These are phyloP conservation scores for Scheffersomyces stambukii DNA, from an alignment of 1,139 yeast species.

Conservation along the genomic window DNA sequence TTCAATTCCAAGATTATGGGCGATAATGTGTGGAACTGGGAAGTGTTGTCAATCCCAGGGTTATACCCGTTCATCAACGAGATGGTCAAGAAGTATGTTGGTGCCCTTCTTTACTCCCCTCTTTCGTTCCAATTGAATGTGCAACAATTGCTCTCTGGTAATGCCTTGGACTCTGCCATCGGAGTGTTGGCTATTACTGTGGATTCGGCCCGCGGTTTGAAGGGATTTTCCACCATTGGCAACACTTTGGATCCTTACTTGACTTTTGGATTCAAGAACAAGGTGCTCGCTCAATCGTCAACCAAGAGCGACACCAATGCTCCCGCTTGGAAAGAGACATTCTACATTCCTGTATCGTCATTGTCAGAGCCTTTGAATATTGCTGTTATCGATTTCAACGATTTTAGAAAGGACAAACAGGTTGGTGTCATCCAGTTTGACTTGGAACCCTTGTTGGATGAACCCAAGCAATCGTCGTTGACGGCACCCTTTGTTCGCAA, in stretches of 20 bases:
- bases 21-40: constrained; percentile 81
- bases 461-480: constrained; percentile 49
- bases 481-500: constrained; percentile 65
- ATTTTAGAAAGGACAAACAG: constrained; percentile 70
- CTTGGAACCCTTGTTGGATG: constrained; percentile 59
- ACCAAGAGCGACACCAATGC: constrained; percentile 58
- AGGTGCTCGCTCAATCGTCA: constrained; percentile 62
- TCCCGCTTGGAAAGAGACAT: constrained; percentile 84
- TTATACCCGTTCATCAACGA: constrained; percentile 74
- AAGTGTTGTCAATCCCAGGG: constrained; percentile 83
- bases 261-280: constrained; percentile 57
- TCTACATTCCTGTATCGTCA: constrained; percentile 65
- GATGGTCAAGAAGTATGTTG: constrained; percentile 79
- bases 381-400: constrained; percentile 69
- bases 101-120: constrained; percentile 84
- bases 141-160: constrained; percentile 86
- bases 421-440: constrained; percentile 79
- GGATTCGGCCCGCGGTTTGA: constrained; percentile 63
- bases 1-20: constrained; percentile 71
- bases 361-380: constrained; percentile 78
- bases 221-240: constrained; percentile 64
- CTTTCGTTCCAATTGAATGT: constrained; percentile 88
- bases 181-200: constrained; percentile 77
- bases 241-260: constrained; percentile 89
- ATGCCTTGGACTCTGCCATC: constrained; percentile 72